phyloP scores from a whole-genome alignment of 768 basidiomycete species.

The Phlebiopsis gigantea region DNA sequence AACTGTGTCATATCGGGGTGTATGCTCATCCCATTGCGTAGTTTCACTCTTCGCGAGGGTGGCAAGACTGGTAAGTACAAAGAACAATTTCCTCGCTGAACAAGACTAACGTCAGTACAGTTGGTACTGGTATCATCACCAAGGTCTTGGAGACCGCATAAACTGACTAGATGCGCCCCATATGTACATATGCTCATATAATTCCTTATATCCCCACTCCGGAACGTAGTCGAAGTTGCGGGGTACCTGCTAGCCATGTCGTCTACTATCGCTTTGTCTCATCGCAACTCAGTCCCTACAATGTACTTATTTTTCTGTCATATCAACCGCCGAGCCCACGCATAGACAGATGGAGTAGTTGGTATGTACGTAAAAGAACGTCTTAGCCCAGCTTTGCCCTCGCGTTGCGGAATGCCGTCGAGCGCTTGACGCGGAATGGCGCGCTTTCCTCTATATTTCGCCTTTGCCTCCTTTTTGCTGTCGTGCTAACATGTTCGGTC shows the following conservation, averaged over 20 bases:
- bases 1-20: background rate
- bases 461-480: background rate
- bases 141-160: constrained; percentile 58
- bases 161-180: background rate
- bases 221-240: constrained; percentile 10
- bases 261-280: background rate
- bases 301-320: too few species aligned
- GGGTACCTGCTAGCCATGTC: background rate
- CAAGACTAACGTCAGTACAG: constrained; percentile 32
- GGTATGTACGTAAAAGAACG: too few species aligned
- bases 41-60: constrained; percentile 91
- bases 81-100: background rate
- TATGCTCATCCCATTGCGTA: constrained; percentile 16
- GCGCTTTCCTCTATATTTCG: background rate
- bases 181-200: constrained; percentile 8
- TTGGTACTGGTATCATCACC: constrained; percentile 93
- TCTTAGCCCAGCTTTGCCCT: too few species aligned
- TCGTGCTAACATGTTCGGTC: constrained; percentile 23
- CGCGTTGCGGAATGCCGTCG: constrained; percentile 16
- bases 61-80: constrained; percentile 75
- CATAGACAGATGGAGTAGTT: too few species aligned
- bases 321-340: too few species aligned
- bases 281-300: constrained; percentile 3
- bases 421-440: constrained; percentile 3
- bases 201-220: constrained; percentile 9